These are phyloP conservation scores for Cercospora sojina DNA, from an alignment of 2,329 filamentous ascomycete species.

Conservation along the genomic window DNA sequence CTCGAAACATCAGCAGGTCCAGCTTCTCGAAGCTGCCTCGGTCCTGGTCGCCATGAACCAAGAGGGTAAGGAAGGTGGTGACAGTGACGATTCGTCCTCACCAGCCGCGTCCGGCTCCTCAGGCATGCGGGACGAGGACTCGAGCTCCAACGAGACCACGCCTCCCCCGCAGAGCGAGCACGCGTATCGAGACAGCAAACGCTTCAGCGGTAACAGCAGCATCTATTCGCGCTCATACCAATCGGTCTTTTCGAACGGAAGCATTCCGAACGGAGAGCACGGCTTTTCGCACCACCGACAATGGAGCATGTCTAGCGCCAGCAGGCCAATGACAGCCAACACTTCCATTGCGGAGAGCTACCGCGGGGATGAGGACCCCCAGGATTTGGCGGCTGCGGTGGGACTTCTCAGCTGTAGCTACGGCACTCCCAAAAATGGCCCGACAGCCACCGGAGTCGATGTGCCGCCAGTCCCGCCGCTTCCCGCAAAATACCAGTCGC, in stretches of 20 bases:
- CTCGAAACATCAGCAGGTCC: slow-evolving; percentile 98
- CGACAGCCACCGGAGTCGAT: slow-evolving; percentile 64
- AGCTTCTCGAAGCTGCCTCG: slow-evolving; percentile 94
- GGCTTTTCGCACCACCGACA: slow-evolving; percentile 64
- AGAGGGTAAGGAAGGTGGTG: slow-evolving; percentile 59
- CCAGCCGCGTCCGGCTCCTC: slow-evolving; percentile 79
- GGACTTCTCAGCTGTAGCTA: slow-evolving; percentile 90
- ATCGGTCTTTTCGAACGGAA: slow-evolving; percentile 60
- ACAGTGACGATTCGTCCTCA: slow-evolving; percentile 82
- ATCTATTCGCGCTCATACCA: slow-evolving; percentile 75
- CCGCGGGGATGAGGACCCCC: slow-evolving; percentile 75
- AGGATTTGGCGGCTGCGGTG: slow-evolving; percentile 83
- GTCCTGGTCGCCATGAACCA: slow-evolving; percentile 88
- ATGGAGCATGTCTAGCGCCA: slow-evolving; percentile 66
- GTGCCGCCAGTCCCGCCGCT: slow-evolving; percentile 85
- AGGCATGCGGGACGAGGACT: slow-evolving; percentile 67
- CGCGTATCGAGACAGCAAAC: slow-evolving; percentile 47
- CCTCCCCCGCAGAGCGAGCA: slow-evolving; percentile 77
- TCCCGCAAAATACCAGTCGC: slow-evolving; percentile 69
- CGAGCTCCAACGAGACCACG: slow-evolving; percentile 88
- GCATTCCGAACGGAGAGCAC: slow-evolving; percentile 55
- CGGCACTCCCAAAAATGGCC: slow-evolving; percentile 69
- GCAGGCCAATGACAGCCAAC: slow-evolving; percentile 71
- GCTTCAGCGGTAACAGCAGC: slow-evolving; percentile 51
- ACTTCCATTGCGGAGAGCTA: slow-evolving; percentile 62